Percentiles rank a stretch among this genome's conserved stretches.
Conservation (phyloP, 2,329 filamentous ascomycete genomes). For the Emergomyces pasteurianus region DNA sequence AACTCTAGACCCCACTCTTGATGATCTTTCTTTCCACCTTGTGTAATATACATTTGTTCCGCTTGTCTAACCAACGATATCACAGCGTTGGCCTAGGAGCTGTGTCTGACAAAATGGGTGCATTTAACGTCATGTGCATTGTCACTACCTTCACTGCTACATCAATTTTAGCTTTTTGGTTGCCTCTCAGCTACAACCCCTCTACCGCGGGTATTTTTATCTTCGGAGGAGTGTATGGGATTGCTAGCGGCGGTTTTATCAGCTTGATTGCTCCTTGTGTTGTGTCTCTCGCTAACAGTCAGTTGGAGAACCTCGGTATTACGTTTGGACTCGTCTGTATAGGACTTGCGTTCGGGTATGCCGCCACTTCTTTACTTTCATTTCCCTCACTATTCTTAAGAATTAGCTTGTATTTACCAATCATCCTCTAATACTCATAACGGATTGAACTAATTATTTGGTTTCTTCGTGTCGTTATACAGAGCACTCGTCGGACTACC, state of each 20-base stretch:
- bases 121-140: constrained; percentile 5
- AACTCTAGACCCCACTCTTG: background rate
- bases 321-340: background rate
- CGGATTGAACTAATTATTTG: background rate
- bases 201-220: background rate
- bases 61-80: background rate
- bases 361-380: too few relatives aligned
- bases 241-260: constrained; percentile 6
- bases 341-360: background rate
- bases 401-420: background rate
- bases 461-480: background rate
- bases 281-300: constrained; percentile 5
- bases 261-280: constrained; percentile 4
- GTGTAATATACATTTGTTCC: background rate
- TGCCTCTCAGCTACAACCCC: constrained; percentile 3
- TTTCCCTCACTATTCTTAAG: background rate
- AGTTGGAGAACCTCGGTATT: constrained; percentile 1
- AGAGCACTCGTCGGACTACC: background rate
- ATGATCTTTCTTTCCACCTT: background rate
- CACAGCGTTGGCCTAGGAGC: background rate
- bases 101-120: constrained; percentile 3
- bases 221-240: constrained; percentile 3
- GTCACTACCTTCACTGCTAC: constrained; percentile 1
- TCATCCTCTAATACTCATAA: background rate
- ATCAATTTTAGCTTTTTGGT: constrained; percentile 5